A percentile compares a stretch with the other conserved stretches of the same genome.
phyloP scores from a whole-genome alignment of 2,329 filamentous ascomycete genomes.

The Xylaria sp. region DNA sequence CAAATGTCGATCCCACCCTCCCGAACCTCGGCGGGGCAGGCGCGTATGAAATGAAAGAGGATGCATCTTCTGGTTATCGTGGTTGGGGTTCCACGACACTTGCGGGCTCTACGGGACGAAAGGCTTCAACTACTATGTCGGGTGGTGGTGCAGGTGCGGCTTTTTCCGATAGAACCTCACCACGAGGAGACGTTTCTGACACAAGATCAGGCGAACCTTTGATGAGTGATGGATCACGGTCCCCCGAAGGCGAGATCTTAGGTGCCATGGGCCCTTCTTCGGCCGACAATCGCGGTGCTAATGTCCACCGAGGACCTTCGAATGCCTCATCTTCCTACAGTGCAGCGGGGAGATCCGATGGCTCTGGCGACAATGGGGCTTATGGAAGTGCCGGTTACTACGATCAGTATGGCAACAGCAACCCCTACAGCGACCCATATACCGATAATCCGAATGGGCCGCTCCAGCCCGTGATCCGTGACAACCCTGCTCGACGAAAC shows the following conservation, averaged over 20 bases:
- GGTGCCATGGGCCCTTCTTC: conserved; percentile 82
- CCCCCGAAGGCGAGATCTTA: conserved; percentile 82
- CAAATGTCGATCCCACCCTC: conserved; percentile 91
- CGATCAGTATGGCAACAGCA: conserved; percentile 68
- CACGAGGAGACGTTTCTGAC: conserved; percentile 73
- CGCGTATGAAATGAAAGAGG: conserved; percentile 81
- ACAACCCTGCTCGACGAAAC: conserved; percentile 91
- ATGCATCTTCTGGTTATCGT: conserved; percentile 82
- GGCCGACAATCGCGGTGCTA: conserved; percentile 70
- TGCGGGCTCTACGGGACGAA: conserved; percentile 76
- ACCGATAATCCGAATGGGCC: conserved; percentile 56
- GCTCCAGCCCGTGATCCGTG: conserved; percentile 85
- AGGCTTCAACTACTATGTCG: conserved; percentile 89
- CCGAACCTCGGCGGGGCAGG: conserved; percentile 63
- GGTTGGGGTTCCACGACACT: conserved; percentile 89
- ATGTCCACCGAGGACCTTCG: conserved; percentile 88
- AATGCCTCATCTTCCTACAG: conserved; percentile 98
- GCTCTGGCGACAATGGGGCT: conserved; percentile 65
- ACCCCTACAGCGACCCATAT: conserved; percentile 70
- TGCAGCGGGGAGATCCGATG: conserved; percentile 78
- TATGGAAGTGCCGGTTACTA: conserved; percentile 65
- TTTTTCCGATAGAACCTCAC: conserved; percentile 80
- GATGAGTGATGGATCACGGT: conserved; percentile 61
- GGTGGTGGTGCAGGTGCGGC: conserved; percentile 73
- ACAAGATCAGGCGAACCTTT: conserved; percentile 76